Base-by-base conservation (phyloP, 1,139 yeast genomes). In the Petasospora fabianii region DNA sequence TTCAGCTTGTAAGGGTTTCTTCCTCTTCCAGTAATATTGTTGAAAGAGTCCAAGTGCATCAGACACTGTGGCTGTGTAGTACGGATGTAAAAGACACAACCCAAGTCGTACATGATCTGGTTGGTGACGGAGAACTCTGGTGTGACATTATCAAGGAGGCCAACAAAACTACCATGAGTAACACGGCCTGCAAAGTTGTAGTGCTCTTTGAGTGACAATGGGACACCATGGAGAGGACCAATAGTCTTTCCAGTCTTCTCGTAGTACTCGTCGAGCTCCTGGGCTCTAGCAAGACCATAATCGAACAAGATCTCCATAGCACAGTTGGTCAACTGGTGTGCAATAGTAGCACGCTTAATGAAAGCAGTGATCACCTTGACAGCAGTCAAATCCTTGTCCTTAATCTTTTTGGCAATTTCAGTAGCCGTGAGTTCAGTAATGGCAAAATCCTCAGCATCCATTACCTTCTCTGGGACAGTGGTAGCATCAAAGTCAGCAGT, bases 181-280 rank as follows among this genome's bases (percentile, higher is more conserved):
- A 73, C 67, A 49, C 66, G 76, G 14, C 77, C 82, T 39, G 65
- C 69, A 53, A 68, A 77, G 47, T 73, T 70, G 64, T 81, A 75
- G 54, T 83, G 90, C 59, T 84, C 95, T 55, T 84, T 84, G 44
- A 84, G 64, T 1, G 92, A 81, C 29, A 84, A 62, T n/a, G 94
- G 94, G 32, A 84, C 65, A 15, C 95, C 95, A 52, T 84, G 94
- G 44, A 84, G 66, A 6, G 88, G 87, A 32, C 95, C 94, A 41
- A 79, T 61, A 0, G 80, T 63, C 52, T 77, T 73, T 1, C 46
- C 75, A 36, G 70, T 62, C 38, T 68, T 61, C 36, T 63, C 65
- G 39, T 66, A 67, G 51, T 75, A 69, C 8, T 66, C 70, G 53
- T 80, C 86, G 46, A 79, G 64, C 43, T 62, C 67, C 52, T 71